Conservation (phyloP, 495 filamentous ascomycete genomes). For the Hypoxylon rickii region DNA sequence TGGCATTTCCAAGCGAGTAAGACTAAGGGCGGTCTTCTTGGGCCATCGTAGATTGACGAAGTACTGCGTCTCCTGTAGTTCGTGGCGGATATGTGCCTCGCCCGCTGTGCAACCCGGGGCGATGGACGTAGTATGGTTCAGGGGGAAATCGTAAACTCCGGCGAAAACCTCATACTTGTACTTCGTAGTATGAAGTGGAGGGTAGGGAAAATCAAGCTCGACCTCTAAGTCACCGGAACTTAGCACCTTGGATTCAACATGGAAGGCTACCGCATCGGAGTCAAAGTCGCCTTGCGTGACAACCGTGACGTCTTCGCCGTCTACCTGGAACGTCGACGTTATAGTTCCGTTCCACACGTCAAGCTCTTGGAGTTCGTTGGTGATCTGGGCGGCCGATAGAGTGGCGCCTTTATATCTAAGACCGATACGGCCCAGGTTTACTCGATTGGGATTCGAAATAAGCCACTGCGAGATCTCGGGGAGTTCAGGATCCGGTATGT, state of each 20-base stretch:
- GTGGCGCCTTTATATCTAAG: constrained; percentile 45
- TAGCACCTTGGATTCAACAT: constrained; percentile 40
- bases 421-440: constrained; percentile 54
- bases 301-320: constrained; percentile 38
- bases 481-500: constrained; percentile 46
- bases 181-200: constrained; percentile 39
- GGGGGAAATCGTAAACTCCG: constrained; percentile 39
- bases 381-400: constrained; percentile 33
- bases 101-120: constrained; percentile 1
- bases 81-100: constrained; percentile 42
- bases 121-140: constrained; percentile 36
- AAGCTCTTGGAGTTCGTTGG: constrained; percentile 37
- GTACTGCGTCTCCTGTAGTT: constrained; percentile 44
- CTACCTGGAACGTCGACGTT: constrained; percentile 41
- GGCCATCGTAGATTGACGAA: constrained; percentile 45
- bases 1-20: constrained; percentile 20
- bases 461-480: constrained; percentile 47
- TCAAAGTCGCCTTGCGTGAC: constrained; percentile 43
- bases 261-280: constrained; percentile 43
- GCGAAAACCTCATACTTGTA: constrained; percentile 42
- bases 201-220: constrained; percentile 50
- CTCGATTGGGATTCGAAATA: constrained; percentile 49
- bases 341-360: constrained; percentile 47
- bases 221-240: constrained; percentile 37
- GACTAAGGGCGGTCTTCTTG: constrained; percentile 24